phyloP scores from a whole-genome alignment of 2,329 filamentous ascomycete genomes.

The Emmonsiellopsis sp. region DNA sequence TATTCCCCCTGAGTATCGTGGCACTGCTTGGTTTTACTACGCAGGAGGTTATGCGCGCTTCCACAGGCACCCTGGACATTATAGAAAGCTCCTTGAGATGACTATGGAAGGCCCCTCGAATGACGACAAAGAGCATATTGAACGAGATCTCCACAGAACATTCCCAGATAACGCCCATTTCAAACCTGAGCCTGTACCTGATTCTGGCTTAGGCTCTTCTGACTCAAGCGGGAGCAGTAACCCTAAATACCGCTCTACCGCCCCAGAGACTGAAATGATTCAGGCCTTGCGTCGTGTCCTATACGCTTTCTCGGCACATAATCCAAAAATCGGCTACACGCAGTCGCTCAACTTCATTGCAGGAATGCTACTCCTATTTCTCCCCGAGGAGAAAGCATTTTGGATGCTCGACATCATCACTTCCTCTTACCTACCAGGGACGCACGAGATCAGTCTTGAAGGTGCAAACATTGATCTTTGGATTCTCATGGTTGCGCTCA shows the following conservation, averaged over 20 bases:
- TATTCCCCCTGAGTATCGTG: constrained; percentile 85
- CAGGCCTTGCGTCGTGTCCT: constrained; percentile 73
- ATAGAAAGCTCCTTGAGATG: constrained; percentile 58
- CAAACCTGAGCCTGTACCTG: constrained; percentile 50
- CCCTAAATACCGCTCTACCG: constrained; percentile 24
- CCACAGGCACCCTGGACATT: constrained; percentile 65
- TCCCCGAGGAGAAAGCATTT: constrained; percentile 85
- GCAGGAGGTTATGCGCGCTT: constrained; percentile 75
- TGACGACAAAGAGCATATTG: constrained; percentile 79
- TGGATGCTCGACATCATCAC: constrained; percentile 92
- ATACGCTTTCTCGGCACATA: constrained; percentile 82
- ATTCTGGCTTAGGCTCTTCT: constrained; percentile 11
- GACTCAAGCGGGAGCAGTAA: constrained; percentile 20
- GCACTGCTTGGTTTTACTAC: constrained; percentile 96
- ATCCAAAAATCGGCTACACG: constrained; percentile 86
- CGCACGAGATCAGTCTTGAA: constrained; percentile 81
- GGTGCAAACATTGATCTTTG: constrained; percentile 89
- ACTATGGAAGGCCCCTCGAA: constrained; percentile 56
- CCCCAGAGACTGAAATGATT: constrained; percentile 65
- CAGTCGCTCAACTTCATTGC: constrained; percentile 94
- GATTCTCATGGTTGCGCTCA: constrained; percentile 79
- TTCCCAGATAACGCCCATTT: constrained; percentile 92
- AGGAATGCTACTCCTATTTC: constrained; percentile 78
- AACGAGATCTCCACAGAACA: constrained; percentile 84
- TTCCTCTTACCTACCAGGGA: constrained; percentile 76